Base-by-base conservation (phyloP, 2,329 filamentous ascomycete species). In the Hirsutella thompsonii region DNA sequence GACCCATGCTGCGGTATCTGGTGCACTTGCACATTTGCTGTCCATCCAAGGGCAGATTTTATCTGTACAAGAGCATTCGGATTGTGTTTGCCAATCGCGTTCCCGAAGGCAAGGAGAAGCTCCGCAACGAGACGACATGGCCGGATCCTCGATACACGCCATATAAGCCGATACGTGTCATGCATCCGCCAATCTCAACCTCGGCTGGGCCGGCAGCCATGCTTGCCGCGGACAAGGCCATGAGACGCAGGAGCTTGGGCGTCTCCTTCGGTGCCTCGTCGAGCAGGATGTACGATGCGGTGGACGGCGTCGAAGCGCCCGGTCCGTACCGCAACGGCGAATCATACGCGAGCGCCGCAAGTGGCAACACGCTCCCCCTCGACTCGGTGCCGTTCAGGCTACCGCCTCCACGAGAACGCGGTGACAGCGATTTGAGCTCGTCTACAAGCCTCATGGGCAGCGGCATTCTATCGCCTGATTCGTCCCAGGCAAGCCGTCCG, bases 51-150 rank as follows among this genome's bases (percentile, higher is more conserved):
- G 87, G 85, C 5, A 79, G 89, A 11, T 94, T 81, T 58, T 96
- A 88, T 52, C 68, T 98, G 5, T 92, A 96, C 66, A 93, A 92
- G 53, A 87, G 78, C 51, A 83, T 96, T 44, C 80, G 92, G 13
- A 86, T 96, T 29, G 90, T 98, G 3, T 98, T 98, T 57, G 92
- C 92, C 41, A 96, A 96, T 56, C 79, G 92, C 20, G 90, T 95
- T 0, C 90, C 92, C 0, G 92, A 96, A 52, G 90, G 87, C 33
- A 94, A 95, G 56, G 90, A 96, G 61, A 90, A 82, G 55, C 70
- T 98, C 32, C 74, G 81, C 26, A 95, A 93, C 53, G 92, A 98
- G 57, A 81, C 90, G 5, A 88, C 92, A 30, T 72, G 84, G 44
- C 90, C 90, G 0, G 88, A 95, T 50, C 92, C 92, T 18, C 76